A percentile compares a stretch with the other conserved stretches of the same genome.
Evolutionary conservation across 1,139 yeast genomes (phyloP).

Genomic region (Candida smagusa): DNA sequence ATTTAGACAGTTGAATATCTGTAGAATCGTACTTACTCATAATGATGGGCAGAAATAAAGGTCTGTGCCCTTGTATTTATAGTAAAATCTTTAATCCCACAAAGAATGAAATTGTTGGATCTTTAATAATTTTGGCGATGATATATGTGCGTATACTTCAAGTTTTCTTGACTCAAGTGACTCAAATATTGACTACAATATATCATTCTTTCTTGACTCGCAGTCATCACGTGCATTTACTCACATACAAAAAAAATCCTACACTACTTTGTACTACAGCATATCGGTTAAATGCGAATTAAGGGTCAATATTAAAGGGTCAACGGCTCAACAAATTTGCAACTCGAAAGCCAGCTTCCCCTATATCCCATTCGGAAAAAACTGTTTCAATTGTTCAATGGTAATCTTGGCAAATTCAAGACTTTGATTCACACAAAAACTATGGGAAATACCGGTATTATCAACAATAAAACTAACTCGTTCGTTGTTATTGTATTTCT

Average conservation of each 20-base stretch:
- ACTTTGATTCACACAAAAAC: constrained; percentile 57
- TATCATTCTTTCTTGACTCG: constrained; percentile 4
- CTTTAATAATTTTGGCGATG: too few relatives aligned
- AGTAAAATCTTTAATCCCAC: too few relatives aligned
- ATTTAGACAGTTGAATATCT: background rate
- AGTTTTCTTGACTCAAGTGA: constrained; percentile 4
- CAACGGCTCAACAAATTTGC: too few relatives aligned
- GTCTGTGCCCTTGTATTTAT: too few relatives aligned
- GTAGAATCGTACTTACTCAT: background rate
- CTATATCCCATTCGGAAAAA: constrained; percentile 7
- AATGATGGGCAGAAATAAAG: too few relatives aligned
- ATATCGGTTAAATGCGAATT: too few relatives aligned
- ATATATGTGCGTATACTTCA: too few relatives aligned
- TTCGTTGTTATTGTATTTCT: constrained; percentile 22
- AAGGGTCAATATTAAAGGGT: too few relatives aligned
- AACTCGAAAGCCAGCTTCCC: background rate
- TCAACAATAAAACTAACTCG: constrained; percentile 25
- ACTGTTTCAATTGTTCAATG: constrained; percentile 12
- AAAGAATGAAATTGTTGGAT: too few relatives aligned
- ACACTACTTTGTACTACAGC: too few relatives aligned
- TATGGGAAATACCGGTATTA: constrained; percentile 41
- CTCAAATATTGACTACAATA: constrained; percentile 1
- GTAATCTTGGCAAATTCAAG: constrained; percentile 49
- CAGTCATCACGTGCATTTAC: constrained; percentile 4
- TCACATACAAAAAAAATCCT: too few relatives aligned